phyloP scores from a whole-genome alignment of 768 basidiomycete species.

The Tricholoma flavovirens region DNA sequence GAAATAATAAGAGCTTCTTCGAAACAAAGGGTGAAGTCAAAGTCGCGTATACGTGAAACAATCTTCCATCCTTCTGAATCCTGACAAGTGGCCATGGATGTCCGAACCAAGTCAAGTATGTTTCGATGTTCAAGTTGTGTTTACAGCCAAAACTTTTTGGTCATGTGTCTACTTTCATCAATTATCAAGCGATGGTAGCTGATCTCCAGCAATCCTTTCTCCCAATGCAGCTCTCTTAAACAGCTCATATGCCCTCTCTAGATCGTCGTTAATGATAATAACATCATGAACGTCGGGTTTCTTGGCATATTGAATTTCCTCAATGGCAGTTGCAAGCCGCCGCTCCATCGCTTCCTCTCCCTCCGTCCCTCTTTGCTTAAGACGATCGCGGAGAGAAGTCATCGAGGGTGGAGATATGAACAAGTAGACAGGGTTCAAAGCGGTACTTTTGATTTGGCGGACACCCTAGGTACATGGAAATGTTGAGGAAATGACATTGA shows the following conservation, averaged over 20 bases:
- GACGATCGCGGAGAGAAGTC: conserved; percentile 58
- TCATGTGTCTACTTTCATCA: not conserved
- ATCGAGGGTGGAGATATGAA: conserved; percentile 90
- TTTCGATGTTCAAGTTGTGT: no score
- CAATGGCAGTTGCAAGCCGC: conserved; percentile 70
- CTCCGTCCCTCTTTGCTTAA: conserved; percentile 82
- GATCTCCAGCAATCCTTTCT: conserved; percentile 52
- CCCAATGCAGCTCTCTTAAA: conserved; percentile 77
- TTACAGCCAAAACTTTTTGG: no score
- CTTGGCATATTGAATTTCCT: conserved; percentile 82
- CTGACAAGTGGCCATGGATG: conserved; percentile 39
- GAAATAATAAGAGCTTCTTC: conserved; percentile 69
- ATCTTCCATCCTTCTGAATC: conserved; percentile 63
- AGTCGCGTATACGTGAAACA: conserved; percentile 52
- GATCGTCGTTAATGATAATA: conserved; percentile 86
- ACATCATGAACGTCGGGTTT: conserved; percentile 70
- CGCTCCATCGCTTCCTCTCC: conserved; percentile 63
- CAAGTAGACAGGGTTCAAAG: conserved; percentile 79
- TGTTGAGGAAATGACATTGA: not conserved
- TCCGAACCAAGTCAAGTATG: no score
- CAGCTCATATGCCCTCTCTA: conserved; percentile 75
- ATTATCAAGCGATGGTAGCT: conserved; percentile 61
- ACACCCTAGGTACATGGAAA: conserved; percentile 86
- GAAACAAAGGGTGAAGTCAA: conserved; percentile 79
- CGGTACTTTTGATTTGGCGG: conserved; percentile 80